phyloP scores from a whole-genome alignment of 2,329 filamentous ascomycete species.

The Apiospora hydei region DNA sequence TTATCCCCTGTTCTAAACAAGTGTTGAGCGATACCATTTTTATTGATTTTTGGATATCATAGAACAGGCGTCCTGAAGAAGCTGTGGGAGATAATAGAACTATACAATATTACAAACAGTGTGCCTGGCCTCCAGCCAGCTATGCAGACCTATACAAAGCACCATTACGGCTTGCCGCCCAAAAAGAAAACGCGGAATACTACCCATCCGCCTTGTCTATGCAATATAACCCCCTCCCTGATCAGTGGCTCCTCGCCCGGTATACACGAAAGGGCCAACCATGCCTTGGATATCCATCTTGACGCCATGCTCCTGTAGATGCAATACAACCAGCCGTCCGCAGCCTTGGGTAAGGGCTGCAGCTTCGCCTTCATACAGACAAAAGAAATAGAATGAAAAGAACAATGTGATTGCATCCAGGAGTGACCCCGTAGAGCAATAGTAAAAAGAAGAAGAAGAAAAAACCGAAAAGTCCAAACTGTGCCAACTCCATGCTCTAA shows the following conservation, averaged over 20 bases:
- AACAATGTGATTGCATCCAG: neutral
- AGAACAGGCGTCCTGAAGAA: neutral
- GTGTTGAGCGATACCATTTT: neutral
- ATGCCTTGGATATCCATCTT: neutral
- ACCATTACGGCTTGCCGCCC: neutral
- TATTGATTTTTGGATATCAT: neutral
- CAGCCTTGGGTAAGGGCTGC: neutral
- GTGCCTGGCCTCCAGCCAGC: neutral
- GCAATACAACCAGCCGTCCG: neutral
- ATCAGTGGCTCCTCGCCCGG: neutral
- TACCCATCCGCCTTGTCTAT: slow-evolving; percentile 3
- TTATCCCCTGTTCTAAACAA: too few species aligned
- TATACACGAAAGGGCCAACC: slow-evolving; percentile 3
- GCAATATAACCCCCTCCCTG: neutral
- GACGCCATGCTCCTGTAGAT: slow-evolving; percentile 12
- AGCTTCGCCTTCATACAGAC: neutral
- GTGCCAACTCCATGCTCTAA: slow-evolving; percentile 19
- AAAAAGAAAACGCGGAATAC: neutral
- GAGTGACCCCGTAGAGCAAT: neutral
- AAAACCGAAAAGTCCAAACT: neutral
- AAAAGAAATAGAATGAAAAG: neutral
- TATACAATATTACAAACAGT: slow-evolving; percentile 6
- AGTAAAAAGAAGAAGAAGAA: neutral
- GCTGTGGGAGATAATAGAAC: neutral
- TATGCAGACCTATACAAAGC: neutral